Conservation (phyloP, 176 grass and related monocot species). For the Musa acuminata region DNA sequence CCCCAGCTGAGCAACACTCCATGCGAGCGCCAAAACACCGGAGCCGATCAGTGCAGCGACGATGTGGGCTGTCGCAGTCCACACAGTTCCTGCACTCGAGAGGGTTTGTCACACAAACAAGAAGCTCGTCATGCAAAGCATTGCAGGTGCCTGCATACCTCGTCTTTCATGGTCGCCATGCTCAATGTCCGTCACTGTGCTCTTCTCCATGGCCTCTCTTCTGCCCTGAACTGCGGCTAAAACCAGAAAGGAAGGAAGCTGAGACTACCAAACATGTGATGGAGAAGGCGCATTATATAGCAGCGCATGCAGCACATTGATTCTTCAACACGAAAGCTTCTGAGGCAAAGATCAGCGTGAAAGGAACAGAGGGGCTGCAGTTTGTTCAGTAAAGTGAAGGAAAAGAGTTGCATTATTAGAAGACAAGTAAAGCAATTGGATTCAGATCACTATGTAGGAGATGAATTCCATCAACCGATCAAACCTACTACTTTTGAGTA, state of each 20-base stretch:
- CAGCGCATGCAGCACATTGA: not conserved
- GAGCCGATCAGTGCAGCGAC: constrained; percentile 85
- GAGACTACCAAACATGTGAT: not conserved
- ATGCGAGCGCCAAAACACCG: constrained; percentile 81
- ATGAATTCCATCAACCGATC: no score
- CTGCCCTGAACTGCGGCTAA: not conserved
- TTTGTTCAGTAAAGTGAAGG: not conserved
- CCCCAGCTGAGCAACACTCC: constrained; percentile 89
- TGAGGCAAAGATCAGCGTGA: not conserved
- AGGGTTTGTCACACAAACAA: not conserved
- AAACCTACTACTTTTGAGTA: no score
- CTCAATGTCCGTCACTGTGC: constrained; percentile 44
- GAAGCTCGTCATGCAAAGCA: no score
- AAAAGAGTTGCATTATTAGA: constrained; percentile 7
- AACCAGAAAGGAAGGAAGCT: not conserved
- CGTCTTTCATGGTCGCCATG: constrained; percentile 58
- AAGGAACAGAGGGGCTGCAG: not conserved
- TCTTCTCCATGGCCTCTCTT: constrained; percentile 35
- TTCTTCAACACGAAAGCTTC: not conserved
- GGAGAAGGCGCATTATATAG: not conserved
- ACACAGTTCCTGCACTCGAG: constrained; percentile 65
- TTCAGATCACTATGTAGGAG: no score
- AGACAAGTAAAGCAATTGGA: no score
- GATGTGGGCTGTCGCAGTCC: constrained; percentile 86
- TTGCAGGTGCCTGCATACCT: constrained; percentile 27